Evolutionary conservation across 169 alveolate genomes (phyloP).

Genomic region (Eimeria zaria): DNA sequence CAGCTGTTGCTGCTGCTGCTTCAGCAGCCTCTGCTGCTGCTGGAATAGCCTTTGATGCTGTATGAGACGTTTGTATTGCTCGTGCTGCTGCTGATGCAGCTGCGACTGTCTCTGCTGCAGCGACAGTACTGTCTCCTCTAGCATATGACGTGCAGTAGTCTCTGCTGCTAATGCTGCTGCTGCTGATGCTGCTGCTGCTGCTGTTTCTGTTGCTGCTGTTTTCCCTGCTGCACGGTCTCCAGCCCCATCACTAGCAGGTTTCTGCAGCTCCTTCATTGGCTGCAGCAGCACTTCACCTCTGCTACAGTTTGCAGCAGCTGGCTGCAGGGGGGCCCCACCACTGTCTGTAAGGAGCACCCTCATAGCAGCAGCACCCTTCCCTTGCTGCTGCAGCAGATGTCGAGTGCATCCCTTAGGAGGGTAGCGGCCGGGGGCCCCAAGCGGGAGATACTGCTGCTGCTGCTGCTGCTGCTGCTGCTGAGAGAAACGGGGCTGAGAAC

Average conservation of each 20-base stretch:
- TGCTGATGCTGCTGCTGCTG: neutral
- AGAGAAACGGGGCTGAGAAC: neutral
- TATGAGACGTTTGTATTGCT: neutral
- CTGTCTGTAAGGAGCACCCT: neutral
- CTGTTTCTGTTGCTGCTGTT: neutral
- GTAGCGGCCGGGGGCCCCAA: neutral
- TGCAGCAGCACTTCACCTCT: neutral
- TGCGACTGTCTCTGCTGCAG: constrained; percentile 21
- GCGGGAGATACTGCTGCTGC: neutral
- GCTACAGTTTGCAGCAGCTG: neutral
- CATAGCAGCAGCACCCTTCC: neutral
- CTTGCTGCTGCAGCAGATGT: neutral
- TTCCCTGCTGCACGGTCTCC: neutral
- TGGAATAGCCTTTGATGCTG: constrained; percentile 28
- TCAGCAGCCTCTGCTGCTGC: constrained; percentile 41
- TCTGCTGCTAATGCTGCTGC: neutral
- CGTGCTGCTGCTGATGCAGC: constrained; percentile 13
- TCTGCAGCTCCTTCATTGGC: neutral
- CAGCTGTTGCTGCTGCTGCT: constrained; percentile 57
- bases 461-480: neutral
- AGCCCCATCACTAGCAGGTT: neutral
- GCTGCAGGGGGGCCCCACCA: neutral
- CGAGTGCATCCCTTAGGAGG: neutral
- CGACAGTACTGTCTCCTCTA: too few relatives aligned
- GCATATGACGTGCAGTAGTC: too few relatives aligned